A percentile compares a stretch with the other conserved stretches of the same genome.
Conservation (phyloP, 192 early-diverging fungal species). For the Gaertneriomyces semiglobifer region DNA sequence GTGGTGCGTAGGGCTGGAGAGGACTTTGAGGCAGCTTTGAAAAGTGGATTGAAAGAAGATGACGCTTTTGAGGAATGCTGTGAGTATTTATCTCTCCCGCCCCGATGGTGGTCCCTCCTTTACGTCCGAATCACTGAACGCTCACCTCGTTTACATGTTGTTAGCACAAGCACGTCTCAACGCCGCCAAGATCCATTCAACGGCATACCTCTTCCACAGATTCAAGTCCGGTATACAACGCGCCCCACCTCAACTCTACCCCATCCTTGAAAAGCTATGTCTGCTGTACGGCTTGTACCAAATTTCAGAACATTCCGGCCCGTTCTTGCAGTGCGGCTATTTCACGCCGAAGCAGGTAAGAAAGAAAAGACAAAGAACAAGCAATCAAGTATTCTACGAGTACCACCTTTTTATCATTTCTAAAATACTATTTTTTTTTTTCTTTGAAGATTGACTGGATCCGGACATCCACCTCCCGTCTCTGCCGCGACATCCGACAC, state of each 20-base stretch:
- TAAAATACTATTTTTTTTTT: too few relatives aligned
- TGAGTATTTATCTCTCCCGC: conserved; percentile 9
- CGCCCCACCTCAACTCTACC: conserved; percentile 58
- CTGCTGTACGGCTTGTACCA: conserved; percentile 79
- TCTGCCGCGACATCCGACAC: conserved; percentile 69
- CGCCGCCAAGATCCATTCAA: conserved; percentile 79
- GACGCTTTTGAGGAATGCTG: conserved; percentile 83
- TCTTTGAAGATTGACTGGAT: conserved; percentile 69
- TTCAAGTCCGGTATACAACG: conserved; percentile 71
- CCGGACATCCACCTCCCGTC: conserved; percentile 57
- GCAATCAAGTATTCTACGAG: too few relatives aligned
- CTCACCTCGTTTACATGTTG: neutral
- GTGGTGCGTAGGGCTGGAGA: conserved; percentile 77
- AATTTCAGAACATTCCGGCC: conserved; percentile 74
- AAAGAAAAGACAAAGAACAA: too few relatives aligned
- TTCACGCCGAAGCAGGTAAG: conserved; percentile 57
- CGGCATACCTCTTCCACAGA: conserved; percentile 77
- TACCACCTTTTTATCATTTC: neutral
- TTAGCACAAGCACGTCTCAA: conserved; percentile 70
- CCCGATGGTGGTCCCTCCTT: neutral
- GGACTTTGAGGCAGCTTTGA: conserved; percentile 68
- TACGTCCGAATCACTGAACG: neutral
- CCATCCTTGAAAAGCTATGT: conserved; percentile 68
- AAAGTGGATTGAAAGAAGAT: conserved; percentile 67
- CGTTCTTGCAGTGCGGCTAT: conserved; percentile 84